phyloP scores from a whole-genome alignment of 257 asterid species.

The Paraleonurus japonicus region DNA sequence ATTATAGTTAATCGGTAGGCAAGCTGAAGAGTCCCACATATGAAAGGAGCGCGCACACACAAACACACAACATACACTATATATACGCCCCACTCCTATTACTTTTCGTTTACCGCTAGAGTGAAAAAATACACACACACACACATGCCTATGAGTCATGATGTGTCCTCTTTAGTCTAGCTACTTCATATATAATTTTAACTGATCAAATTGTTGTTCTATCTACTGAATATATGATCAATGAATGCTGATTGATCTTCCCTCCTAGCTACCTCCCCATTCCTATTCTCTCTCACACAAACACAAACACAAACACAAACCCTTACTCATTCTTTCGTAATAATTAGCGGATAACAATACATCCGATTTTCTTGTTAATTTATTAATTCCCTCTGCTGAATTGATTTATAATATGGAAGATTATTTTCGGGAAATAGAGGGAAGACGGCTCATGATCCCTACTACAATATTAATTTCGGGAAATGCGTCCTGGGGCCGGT shows the following conservation, averaged over 20 bases:
- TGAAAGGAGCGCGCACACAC: neutral
- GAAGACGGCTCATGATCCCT: slow-evolving; percentile 61
- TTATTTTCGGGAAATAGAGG: slow-evolving; percentile 49
- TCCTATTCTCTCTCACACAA: slow-evolving; percentile 20
- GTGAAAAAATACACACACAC: neutral
- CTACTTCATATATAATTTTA: neutral
- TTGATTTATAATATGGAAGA: no score
- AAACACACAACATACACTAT: slow-evolving; percentile 32
- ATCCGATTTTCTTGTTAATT: no score
- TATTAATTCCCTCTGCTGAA: no score
- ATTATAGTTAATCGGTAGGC: no score
- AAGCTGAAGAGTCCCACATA: no score
- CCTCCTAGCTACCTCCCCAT: slow-evolving; percentile 20
- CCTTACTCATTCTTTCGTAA: no score
- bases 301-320: no score
- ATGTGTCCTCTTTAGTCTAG: neutral
- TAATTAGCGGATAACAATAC: no score
- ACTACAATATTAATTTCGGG: slow-evolving; percentile 3
- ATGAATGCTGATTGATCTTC: slow-evolving; percentile 48
- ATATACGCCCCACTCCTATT: slow-evolving; percentile 43
- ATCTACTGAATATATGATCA: slow-evolving; percentile 14
- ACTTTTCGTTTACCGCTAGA: slow-evolving; percentile 25
- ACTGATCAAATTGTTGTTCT: neutral
- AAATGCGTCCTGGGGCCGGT: slow-evolving; percentile 56
- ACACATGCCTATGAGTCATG: neutral